Conservation (phyloP, 192 early-diverging fungal species). For the Phlyctochytrium planicorne region DNA sequence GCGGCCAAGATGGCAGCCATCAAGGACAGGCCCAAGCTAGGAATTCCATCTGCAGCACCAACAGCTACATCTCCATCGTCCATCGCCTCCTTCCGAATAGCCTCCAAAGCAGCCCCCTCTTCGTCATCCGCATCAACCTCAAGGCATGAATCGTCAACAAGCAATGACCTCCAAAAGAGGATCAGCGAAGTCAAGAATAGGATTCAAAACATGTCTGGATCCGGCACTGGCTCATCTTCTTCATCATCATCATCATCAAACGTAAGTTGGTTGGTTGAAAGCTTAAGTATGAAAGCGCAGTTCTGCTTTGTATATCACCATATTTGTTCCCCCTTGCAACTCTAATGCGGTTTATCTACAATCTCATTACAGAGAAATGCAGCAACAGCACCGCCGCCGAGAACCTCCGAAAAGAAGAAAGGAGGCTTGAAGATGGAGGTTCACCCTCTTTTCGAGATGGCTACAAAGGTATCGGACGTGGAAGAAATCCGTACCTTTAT, state of each 20-base stretch:
- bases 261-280: not conserved
- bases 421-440: constrained; percentile 44
- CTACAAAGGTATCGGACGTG: constrained; percentile 38
- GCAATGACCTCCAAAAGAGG: no score
- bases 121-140: constrained; percentile 40
- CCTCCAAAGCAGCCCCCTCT: constrained; percentile 48
- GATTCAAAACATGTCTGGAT: no score
- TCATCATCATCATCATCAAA: constrained; percentile 8
- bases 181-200: no score
- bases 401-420: constrained; percentile 31
- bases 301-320: not conserved
- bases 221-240: not conserved
- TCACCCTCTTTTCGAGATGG: constrained; percentile 35
- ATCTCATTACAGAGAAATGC: constrained; percentile 1
- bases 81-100: constrained; percentile 4
- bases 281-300: not conserved
- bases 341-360: not conserved
- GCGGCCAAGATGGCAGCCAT: constrained; percentile 63
- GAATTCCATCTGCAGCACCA: not conserved
- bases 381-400: constrained; percentile 11
- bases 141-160: no score
- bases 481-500: constrained; percentile 54
- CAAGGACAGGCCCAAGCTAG: constrained; percentile 19
- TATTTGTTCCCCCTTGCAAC: not conserved
- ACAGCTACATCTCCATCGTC: constrained; percentile 19